Evolutionary conservation across 352 stramenopile genomes (phyloP).

Genomic region (Globisporangium cylindrosporum): DNA sequence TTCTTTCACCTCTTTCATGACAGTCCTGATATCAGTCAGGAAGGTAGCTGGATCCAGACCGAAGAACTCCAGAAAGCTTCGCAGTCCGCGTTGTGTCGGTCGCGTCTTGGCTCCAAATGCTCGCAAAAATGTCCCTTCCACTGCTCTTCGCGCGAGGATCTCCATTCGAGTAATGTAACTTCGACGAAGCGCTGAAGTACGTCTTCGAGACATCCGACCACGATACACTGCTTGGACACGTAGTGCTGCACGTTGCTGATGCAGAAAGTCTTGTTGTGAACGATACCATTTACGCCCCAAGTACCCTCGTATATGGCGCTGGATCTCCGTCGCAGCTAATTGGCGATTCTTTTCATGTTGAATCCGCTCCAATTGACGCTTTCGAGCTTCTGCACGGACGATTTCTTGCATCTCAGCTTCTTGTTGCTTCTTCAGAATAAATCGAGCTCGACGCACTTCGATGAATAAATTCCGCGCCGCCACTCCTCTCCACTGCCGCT

Average conservation of each 20-base stretch:
- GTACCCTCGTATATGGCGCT: slow-evolving; percentile 64
- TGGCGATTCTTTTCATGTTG: slow-evolving; percentile 40
- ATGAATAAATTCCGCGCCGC: slow-evolving; percentile 58
- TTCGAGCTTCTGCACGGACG: slow-evolving; percentile 44
- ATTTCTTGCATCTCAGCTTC: slow-evolving; percentile 69
- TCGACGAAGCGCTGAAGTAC: slow-evolving; percentile 59
- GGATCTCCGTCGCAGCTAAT: slow-evolving; percentile 62
- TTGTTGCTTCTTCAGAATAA: slow-evolving; percentile 62
- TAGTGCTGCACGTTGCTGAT: slow-evolving; percentile 41
- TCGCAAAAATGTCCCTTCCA: slow-evolving; percentile 64
- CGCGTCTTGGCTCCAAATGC: slow-evolving; percentile 54
- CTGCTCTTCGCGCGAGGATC: slow-evolving; percentile 47
- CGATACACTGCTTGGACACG: slow-evolving; percentile 72
- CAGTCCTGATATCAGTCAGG: slow-evolving; percentile 53
- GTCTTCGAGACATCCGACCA: slow-evolving; percentile 59
- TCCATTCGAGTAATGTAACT: slow-evolving; percentile 82
- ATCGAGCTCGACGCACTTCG: slow-evolving; percentile 54
- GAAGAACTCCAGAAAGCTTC: slow-evolving; percentile 71
- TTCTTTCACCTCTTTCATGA: slow-evolving; percentile 65
- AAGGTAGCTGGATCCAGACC: slow-evolving; percentile 76
- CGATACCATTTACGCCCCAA: slow-evolving; percentile 50
- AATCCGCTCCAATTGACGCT: slow-evolving; percentile 47
- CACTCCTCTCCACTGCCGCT: slow-evolving; percentile 71
- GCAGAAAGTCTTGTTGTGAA: slow-evolving; percentile 51
- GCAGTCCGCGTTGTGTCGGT: slow-evolving; percentile 56